Evolutionary conservation across 2,329 filamentous ascomycete species (phyloP).

Genomic region (Colletotrichum sp.): DNA sequence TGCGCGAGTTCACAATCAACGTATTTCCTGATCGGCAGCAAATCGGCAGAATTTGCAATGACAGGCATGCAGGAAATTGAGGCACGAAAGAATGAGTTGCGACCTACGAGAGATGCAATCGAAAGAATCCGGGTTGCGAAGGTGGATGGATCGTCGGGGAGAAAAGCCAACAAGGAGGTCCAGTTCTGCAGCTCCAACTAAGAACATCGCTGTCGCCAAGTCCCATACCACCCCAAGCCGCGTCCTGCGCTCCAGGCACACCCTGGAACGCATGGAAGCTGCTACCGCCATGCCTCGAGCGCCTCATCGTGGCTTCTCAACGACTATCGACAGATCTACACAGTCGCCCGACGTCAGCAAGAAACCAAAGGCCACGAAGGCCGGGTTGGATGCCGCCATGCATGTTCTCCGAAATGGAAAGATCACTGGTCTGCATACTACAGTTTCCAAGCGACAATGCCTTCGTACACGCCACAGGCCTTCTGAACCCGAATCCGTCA

Average conservation of each 20-base stretch:
- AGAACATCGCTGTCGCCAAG: background rate
- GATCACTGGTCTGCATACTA: background rate
- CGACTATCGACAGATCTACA: background rate
- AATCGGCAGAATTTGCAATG: background rate
- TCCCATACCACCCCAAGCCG: background rate
- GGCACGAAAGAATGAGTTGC: background rate
- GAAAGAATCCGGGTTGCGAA: background rate
- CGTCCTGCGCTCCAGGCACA: background rate
- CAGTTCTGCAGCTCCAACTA: background rate
- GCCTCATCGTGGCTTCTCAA: background rate
- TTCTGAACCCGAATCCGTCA: background rate
- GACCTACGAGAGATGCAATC: background rate
- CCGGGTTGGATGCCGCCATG: background rate
- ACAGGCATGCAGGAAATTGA: background rate
- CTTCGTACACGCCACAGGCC: background rate
- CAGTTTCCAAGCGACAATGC: background rate
- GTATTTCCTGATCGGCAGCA: background rate
- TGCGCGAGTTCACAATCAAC: background rate
- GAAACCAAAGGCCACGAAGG: background rate
- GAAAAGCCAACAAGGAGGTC: background rate
- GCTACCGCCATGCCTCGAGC: background rate
- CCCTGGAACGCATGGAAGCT: background rate
- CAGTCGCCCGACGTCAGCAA: background rate
- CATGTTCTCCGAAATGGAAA: background rate
- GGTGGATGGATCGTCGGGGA: background rate